Conservation (phyloP, 2,329 filamentous ascomycete species). For the Sclerotinia spermophila region DNA sequence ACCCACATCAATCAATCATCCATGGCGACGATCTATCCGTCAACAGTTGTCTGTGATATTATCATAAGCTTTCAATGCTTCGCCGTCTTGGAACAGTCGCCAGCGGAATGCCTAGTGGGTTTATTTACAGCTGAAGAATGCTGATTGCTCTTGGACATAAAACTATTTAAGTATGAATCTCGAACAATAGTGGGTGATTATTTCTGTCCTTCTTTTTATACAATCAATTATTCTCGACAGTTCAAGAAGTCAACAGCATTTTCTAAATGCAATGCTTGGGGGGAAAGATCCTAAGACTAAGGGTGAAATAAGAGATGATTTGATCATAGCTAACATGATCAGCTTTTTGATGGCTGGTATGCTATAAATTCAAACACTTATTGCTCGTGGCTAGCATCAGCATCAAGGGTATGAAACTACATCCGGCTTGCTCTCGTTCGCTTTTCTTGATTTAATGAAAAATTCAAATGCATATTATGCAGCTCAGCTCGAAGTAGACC, state of each 20-base stretch:
- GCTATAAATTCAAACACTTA: background rate
- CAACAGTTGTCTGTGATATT: background rate
- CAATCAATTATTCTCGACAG: background rate
- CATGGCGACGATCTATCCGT: background rate
- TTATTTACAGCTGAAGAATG: background rate
- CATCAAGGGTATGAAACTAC: conserved; percentile 63
- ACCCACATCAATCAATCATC: background rate
- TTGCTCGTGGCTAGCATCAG: conserved; percentile 45
- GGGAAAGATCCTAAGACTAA: conserved; percentile 64
- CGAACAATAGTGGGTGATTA: background rate
- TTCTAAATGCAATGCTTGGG: conserved; percentile 65
- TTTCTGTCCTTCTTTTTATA: background rate
- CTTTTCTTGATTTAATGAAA: conserved; percentile 49
- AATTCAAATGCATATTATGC: conserved; percentile 45
- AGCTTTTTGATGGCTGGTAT: conserved; percentile 57
- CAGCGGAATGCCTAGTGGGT: background rate
- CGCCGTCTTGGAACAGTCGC: background rate
- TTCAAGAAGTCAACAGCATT: conserved; percentile 22
- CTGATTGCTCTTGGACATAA: background rate
- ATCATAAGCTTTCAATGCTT: background rate
- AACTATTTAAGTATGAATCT: background rate
- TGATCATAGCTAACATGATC: conserved; percentile 65
- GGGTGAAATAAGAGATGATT: conserved; percentile 55
- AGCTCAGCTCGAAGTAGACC: conserved; percentile 51
- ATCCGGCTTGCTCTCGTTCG: conserved; percentile 48